Evolutionary conservation across 208 protist species (phyloP), one percentile per base, ranked within the genome.

Genomic region (Endotrypanum monterogeii): DNA sequence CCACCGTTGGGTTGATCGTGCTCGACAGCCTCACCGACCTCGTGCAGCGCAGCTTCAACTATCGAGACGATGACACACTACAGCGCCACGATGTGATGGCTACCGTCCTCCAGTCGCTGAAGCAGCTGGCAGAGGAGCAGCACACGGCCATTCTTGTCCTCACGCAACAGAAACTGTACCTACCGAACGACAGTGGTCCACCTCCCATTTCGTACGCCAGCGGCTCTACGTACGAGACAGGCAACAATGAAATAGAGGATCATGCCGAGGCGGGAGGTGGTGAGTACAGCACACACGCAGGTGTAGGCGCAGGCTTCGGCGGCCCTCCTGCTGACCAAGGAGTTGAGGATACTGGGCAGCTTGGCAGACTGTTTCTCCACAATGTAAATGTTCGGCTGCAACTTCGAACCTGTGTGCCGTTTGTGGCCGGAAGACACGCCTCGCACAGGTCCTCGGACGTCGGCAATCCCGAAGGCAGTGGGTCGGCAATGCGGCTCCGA

Each of bases 331-430:
- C 37, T 20, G 7, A 20, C 37, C 35, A 39, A 28, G 18, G 60
- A 11, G 23, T 37, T 11, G 60, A 65, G 23, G 50, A 70, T 32
- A 50, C 67, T 0, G 78, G 76, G 0, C 82, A 83, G 61, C 78
- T 96, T 30, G 88, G 92, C 0, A 84, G 87, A 0, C 55, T 88
- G 9, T 87, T 94, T 71, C 78, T 82, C 28, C 89, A 94, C 79
- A 79, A 79, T 51, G 88, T 94, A 32, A 92, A 94, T 73, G 73
- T 91, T 9, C 92, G 92, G 2, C 74, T 96, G 54, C 77, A 68
- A 7, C 62, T 89, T 20, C 75, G 70, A 41, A 30, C 56, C n/a
- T 52, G 71, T 73, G 58, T 51, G 37, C 48, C 57, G 44, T 35
- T 18, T 51, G 41, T 12, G 25, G 30, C 11, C 25, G 16, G 50